Evolutionary conservation across 805 yeast genomes (phyloP), one percentile per base, ranked within the genome.

Genomic region (Saccharomycopsis olivae): DNA sequence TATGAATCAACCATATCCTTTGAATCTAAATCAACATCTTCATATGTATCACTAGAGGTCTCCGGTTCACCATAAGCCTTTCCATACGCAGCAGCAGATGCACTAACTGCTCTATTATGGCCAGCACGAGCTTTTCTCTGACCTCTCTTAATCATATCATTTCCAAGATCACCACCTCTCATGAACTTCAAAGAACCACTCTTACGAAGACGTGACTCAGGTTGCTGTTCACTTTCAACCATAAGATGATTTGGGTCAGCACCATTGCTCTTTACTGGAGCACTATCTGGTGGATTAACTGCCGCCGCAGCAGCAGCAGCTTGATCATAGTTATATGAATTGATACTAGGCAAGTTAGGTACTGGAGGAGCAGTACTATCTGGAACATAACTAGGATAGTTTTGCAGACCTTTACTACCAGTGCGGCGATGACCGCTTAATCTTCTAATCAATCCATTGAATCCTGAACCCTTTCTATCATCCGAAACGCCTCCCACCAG

Each of bases 401-500:
- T 29, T 27, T 30, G 36, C 18, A 5, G 34, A 15, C 14, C 14
- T 13, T 35, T 41, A 23, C 40, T 39, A 16, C 29, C 28, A n/a
- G 35, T 18, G 10, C 49, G 40, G 18, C 49, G 47, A 20, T 43
- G 47, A 15, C 59, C 51, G 42, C 65, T 61, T 21, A 62, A 49
- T 37, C 53, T 56, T 45, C 66, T 53, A 33, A 62, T 52, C 27
- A 62, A 38, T 10, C 49, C 47, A 33, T 45, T 49, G 31, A 46
- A 23, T 5, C 50, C 47, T 10, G 38, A 25, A 20, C 38, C 35
- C 39, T 38, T 35, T 13, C 11, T 21, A 16, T 23, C 29, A 10
- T 32, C 37, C 14, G 35, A 8, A 4, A 20, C 14, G 21, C 21
- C 19, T 18, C 38, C 39, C 14, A 33, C 20, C n/a, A 25, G 36